Conservation (phyloP, 2,329 filamentous ascomycete species). For the Verticillium nubilum region DNA sequence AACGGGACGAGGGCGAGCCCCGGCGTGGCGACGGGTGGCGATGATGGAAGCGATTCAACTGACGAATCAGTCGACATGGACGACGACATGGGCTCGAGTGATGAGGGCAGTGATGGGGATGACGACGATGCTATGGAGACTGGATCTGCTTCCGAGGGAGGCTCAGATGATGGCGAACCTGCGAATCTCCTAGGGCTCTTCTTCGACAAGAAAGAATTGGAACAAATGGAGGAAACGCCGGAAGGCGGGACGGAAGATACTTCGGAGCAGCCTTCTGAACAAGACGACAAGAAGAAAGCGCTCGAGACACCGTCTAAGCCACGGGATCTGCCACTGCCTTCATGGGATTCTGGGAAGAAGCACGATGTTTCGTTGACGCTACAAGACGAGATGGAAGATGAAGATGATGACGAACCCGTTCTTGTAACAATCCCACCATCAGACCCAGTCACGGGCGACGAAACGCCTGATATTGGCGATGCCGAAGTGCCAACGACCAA, state of each 20-base stretch:
- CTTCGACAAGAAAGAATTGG: slow-evolving; percentile 53
- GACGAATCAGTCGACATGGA: slow-evolving; percentile 67
- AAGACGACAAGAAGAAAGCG: slow-evolving; percentile 14
- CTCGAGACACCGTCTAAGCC: slow-evolving; percentile 9
- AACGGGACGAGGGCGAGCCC: slow-evolving; percentile 15
- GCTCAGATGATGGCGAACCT: slow-evolving; percentile 34
- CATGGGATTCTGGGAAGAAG: not conserved
- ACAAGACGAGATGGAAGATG: not conserved
- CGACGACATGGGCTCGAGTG: slow-evolving; percentile 57
- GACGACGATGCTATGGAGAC: slow-evolving; percentile 33
- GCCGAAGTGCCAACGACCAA: not conserved
- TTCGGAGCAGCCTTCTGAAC: slow-evolving; percentile 17
- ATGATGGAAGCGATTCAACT: slow-evolving; percentile 43
- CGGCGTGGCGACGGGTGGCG: slow-evolving; percentile 2
- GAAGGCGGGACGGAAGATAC: slow-evolving; percentile 21
- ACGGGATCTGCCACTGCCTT: not conserved
- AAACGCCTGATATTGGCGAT: not conserved
- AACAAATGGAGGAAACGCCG: slow-evolving; percentile 35
- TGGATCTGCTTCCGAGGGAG: slow-evolving; percentile 39
- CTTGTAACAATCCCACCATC: slow-evolving; percentile 1
- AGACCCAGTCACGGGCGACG: not conserved
- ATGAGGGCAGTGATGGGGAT: slow-evolving; percentile 39
- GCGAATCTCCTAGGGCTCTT: slow-evolving; percentile 50
- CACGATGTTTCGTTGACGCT: not conserved
- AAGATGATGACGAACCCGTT: slow-evolving; percentile 1